Base-by-base conservation (phyloP, 768 basidiomycete species). In the Suillus paluster region DNA sequence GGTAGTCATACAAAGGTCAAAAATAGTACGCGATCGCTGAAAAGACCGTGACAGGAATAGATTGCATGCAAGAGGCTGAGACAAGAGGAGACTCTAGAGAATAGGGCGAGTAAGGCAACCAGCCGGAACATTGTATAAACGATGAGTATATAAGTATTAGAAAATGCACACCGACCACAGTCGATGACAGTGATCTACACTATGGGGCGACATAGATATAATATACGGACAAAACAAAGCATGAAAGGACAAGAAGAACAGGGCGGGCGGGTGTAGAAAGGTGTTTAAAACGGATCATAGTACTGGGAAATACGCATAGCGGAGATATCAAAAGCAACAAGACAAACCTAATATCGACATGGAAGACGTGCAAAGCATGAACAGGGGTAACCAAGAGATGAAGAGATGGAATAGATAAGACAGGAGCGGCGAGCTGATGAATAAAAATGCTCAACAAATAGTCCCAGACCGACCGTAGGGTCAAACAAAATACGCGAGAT, bases 131-230 rank as follows among this genome's bases (percentile, higher is more conserved):
- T 53, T 62, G 65, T 72, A 75, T 75, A 73, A 73, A 73, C 68
- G 64, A 75, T 41, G 68, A 73, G 65, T 73, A 75, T 75, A 73
- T 54, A 75, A 25, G 68, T 74, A 73, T 75, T 75, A 75, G 70
- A 68, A 63, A 72, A 58, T 61, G 63, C 27, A 60, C 63, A 57
- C 60, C 48, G 61, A 64, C 63, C 70, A 64, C 27, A 58, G 67
- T 55, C 62, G 63, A 21, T 45, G 44, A 64, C 61, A 57, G 57
- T 63, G 64, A 68, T 76, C 68, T 75, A 73, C 68, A 69, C 64
- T 76, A 73, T 58, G 61, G 59, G 61, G 45, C 42, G 61, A 67
- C 66, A 62, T 74, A 73, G 68, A 67, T 72, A 75, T 75, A 74
- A 75, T 73, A 70, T 75, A 72, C 57, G 66, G 58, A 67, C 50